phyloP scores from a whole-genome alignment of 139 green algal genomes.

The Asterochloris erici region DNA sequence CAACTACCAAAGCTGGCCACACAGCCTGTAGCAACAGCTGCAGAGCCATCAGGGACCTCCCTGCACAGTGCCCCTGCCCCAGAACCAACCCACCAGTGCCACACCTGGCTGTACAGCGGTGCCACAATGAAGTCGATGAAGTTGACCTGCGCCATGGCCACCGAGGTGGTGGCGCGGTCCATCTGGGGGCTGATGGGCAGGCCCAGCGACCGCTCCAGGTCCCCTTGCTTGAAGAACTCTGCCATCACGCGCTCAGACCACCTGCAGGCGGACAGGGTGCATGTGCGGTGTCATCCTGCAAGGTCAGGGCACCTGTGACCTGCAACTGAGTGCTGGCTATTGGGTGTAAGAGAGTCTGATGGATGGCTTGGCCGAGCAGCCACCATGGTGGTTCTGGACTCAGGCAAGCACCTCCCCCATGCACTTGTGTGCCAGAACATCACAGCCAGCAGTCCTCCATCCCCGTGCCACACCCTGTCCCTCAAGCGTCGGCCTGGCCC shows the following conservation, averaged over 20 bases:
- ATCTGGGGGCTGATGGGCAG: constrained; percentile 54
- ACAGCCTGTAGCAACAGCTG: background rate
- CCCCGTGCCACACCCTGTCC: too few relatives aligned
- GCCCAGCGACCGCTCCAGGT: constrained; percentile 40
- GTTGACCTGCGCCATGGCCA: constrained; percentile 51
- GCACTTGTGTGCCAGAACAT: too few relatives aligned
- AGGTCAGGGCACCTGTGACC: too few relatives aligned
- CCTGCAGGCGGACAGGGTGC: constrained; percentile 16
- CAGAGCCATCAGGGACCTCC: background rate
- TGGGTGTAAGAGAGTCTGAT: too few relatives aligned
- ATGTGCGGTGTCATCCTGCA: background rate
- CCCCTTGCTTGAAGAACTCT: constrained; percentile 69
- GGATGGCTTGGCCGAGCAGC: too few relatives aligned
- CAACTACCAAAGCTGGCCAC: background rate
- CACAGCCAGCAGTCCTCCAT: too few relatives aligned
- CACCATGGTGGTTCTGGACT: too few relatives aligned
- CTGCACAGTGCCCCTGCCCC: too few relatives aligned
- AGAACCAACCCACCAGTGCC: background rate
- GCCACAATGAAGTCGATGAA: constrained; percentile 73
- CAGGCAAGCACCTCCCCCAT: too few relatives aligned
- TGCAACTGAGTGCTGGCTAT: too few relatives aligned
- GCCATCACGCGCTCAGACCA: constrained; percentile 52
- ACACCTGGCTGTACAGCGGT: constrained; percentile 46
- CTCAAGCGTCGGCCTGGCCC: background rate
- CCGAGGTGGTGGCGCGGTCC: constrained; percentile 41